Evolutionary conservation across 768 basidiomycete genomes (phyloP).

Genomic region (Boletus barrowsii): DNA sequence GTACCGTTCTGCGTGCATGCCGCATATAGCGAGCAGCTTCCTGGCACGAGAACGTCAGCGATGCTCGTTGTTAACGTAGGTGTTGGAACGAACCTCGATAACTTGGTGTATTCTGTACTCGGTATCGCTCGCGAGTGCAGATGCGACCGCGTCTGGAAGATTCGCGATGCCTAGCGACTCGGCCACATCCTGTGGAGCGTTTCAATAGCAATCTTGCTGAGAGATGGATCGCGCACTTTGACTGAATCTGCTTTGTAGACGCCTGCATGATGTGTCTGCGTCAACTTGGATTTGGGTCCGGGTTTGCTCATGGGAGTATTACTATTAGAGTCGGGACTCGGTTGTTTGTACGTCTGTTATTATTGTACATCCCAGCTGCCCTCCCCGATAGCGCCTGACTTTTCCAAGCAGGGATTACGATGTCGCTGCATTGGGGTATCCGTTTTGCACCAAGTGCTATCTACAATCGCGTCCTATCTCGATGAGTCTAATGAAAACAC

Average conservation of each 20-base stretch:
- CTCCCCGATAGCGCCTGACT: no score
- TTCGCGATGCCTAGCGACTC: conserved; percentile 78
- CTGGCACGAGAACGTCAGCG: conserved; percentile 23
- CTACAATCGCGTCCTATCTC: not conserved
- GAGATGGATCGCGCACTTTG: conserved; percentile 42
- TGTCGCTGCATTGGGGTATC: not conserved
- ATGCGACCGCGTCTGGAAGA: conserved; percentile 76
- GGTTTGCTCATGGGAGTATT: conserved; percentile 37
- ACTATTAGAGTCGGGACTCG: not conserved
- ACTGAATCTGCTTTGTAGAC: conserved; percentile 63
- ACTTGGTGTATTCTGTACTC: conserved; percentile 96
- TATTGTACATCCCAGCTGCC: no score
- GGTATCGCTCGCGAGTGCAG: conserved; percentile 89
- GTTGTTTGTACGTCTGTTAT: not conserved
- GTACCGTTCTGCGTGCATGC: conserved; percentile 85
- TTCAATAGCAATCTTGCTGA: conserved; percentile 8
- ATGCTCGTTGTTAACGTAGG: not conserved
- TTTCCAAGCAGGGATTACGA: not conserved
- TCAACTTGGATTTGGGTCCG: conserved; percentile 43
- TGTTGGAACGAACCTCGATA: conserved; percentile 60
- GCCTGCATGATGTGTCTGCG: conserved; percentile 52
- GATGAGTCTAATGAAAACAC: conserved; percentile 7
- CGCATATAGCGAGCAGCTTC: conserved; percentile 98
- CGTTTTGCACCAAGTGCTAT: not conserved
- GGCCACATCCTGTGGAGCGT: conserved; percentile 71